These are phyloP conservation scores for Exophiala phaeomuriformis DNA, from an alignment of 2,329 filamentous ascomycete species.

Conservation along the genomic window DNA sequence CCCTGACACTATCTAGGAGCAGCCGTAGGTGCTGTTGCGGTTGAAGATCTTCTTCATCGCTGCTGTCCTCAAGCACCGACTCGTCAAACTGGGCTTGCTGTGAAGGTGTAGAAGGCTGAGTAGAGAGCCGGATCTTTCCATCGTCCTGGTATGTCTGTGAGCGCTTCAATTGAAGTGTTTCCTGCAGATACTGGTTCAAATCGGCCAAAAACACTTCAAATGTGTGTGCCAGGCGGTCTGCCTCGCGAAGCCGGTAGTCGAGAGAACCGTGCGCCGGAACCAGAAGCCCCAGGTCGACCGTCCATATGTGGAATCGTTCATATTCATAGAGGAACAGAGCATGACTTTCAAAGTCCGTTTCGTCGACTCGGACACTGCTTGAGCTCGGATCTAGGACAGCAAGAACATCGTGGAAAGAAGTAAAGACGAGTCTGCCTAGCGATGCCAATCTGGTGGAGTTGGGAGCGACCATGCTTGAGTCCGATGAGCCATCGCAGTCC, in stretches of 20 bases:
- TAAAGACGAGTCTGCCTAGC: background rate
- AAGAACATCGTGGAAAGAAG: background rate
- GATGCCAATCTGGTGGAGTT: background rate
- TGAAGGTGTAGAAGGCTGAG: background rate
- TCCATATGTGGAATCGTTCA: conserved; percentile 18
- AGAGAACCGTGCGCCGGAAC: conserved; percentile 14
- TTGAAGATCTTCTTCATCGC: background rate
- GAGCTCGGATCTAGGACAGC: background rate
- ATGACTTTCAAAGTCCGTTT: background rate
- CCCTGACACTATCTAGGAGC: conserved; percentile 6
- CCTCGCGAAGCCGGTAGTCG: conserved; percentile 20
- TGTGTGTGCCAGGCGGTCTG: background rate
- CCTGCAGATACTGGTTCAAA: conserved; percentile 1
- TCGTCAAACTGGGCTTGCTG: background rate
- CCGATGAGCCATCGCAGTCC: background rate
- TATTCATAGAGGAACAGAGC: background rate
- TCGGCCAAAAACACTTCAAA: background rate
- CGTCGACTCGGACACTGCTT: background rate
- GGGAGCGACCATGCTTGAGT: background rate
- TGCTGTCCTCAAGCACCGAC: background rate
- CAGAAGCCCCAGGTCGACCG: conserved; percentile 13
- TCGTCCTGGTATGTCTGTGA: background rate
- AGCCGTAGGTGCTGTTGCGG: background rate
- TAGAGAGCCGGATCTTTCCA: background rate
- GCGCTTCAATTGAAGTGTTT: background rate